Evolutionary conservation across 2,329 filamentous ascomycete genomes (phyloP).

Genomic region (Cercospora sp.): DNA sequence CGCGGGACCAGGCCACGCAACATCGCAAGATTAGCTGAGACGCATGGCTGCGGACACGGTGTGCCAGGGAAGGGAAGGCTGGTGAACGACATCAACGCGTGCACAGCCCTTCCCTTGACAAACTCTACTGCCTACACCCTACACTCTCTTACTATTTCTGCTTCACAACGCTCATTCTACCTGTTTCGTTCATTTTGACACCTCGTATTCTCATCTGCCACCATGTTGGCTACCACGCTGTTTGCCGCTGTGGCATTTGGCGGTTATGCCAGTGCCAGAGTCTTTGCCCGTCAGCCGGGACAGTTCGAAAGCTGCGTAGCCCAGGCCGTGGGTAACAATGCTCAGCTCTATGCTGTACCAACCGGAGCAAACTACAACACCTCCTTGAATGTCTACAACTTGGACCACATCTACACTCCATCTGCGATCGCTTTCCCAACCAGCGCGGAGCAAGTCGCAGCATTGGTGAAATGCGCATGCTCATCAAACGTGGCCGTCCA

Average conservation of each 20-base stretch:
- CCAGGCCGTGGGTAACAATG: slow-evolving; percentile 13
- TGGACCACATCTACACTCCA: slow-evolving; percentile 20
- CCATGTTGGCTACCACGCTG: slow-evolving; percentile 3
- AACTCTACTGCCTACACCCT: neutral
- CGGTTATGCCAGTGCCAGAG: slow-evolving; percentile 1
- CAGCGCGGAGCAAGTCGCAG: slow-evolving; percentile 10
- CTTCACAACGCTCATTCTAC: neutral
- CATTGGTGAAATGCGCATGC: slow-evolving; percentile 16
- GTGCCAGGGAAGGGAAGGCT: neutral
- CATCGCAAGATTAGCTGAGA: neutral
- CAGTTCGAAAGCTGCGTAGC: slow-evolving; percentile 14
- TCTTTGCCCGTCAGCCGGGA: neutral
- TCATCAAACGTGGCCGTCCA: slow-evolving; percentile 13
- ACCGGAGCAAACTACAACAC: slow-evolving; percentile 11
- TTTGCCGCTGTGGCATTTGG: slow-evolving; percentile 6
- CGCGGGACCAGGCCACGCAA: neutral
- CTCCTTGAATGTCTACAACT: slow-evolving; percentile 16
- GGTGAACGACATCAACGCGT: neutral
- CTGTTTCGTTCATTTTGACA: neutral
- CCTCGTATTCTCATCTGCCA: slow-evolving; percentile 7
- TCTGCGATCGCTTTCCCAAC: slow-evolving; percentile 18
- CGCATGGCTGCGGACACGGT: neutral
- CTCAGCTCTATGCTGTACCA: slow-evolving; percentile 14
- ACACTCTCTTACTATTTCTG: neutral
- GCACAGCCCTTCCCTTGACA: neutral